Percentiles rank a stretch among this genome's conserved stretches.
phyloP scores from a whole-genome alignment of 805 yeast genomes.

The Candida nonsorbophila region DNA sequence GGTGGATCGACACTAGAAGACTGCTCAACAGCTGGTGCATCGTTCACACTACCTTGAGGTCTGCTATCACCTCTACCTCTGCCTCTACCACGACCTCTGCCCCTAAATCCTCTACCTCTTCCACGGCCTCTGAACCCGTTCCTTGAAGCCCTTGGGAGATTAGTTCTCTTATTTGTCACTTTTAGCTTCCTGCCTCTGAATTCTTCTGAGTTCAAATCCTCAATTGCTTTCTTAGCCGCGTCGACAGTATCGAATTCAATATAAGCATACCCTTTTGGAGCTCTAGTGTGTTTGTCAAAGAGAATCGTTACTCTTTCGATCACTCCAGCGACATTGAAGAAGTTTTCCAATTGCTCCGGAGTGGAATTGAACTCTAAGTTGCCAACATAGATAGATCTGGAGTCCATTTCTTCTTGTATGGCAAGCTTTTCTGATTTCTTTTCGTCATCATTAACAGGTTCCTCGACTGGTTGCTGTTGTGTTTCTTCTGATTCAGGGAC shows the following conservation, averaged over 20 bases:
- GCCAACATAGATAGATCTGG: slow-evolving; percentile 51
- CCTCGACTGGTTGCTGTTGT: too few species aligned
- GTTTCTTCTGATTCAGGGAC: too few species aligned
- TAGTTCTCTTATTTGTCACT: slow-evolving; percentile 50
- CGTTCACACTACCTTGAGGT: slow-evolving; percentile 1
- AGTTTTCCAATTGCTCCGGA: slow-evolving; percentile 46
- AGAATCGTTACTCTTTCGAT: slow-evolving; percentile 51
- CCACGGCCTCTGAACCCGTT: slow-evolving; percentile 26
- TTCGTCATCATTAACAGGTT: slow-evolving; percentile 19
- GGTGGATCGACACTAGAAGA: slow-evolving; percentile 1
- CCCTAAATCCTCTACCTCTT: slow-evolving; percentile 22
- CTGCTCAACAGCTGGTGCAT: background rate
- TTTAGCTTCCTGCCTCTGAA: slow-evolving; percentile 44
- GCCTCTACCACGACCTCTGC: slow-evolving; percentile 16
- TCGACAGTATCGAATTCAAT: slow-evolving; percentile 46
- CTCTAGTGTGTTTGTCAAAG: slow-evolving; percentile 39
- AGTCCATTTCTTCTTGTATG: slow-evolving; percentile 43
- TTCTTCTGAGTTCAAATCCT: slow-evolving; percentile 30
- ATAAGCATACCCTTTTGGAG: slow-evolving; percentile 59
- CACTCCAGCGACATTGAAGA: slow-evolving; percentile 40
- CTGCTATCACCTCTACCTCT: slow-evolving; percentile 10
- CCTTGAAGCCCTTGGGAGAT: slow-evolving; percentile 41
- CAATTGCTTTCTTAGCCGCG: slow-evolving; percentile 44
- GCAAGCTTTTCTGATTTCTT: slow-evolving; percentile 26
- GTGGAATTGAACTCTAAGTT: slow-evolving; percentile 45